These are phyloP conservation scores for Cordia subcordata DNA, from an alignment of 257 asterid species.

Conservation along the genomic window DNA sequence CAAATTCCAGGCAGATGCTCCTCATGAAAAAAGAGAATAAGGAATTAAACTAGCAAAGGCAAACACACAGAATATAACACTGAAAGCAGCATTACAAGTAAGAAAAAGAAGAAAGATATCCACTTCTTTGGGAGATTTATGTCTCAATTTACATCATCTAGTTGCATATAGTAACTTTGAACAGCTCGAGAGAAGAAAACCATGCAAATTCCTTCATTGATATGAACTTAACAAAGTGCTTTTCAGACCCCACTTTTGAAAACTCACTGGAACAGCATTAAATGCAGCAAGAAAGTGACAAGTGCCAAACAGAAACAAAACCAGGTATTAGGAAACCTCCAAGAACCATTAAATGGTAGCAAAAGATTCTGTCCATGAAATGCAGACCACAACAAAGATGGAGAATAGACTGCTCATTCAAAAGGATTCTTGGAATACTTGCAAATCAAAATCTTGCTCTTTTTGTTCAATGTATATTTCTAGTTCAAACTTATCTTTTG, in stretches of 20 bases:
- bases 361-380: conserved; percentile 16
- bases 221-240: conserved; percentile 7
- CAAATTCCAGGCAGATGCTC: not conserved
- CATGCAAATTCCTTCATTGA: conserved; percentile 1
- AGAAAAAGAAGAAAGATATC: not conserved
- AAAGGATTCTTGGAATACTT: conserved; percentile 13
- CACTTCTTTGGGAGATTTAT: conserved; percentile 25
- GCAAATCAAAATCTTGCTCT: conserved; percentile 25
- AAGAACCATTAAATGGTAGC: conserved; percentile 40
- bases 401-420: conserved; percentile 30
- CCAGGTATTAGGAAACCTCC: conserved; percentile 28
- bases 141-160: not conserved
- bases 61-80: not conserved
- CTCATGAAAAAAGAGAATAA: too few species aligned
- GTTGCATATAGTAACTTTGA: conserved; percentile 16
- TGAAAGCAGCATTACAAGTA: not conserved
- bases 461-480: conserved; percentile 19
- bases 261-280: conserved; percentile 33
- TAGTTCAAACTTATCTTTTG: conserved; percentile 1
- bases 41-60: not conserved
- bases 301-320: conserved; percentile 29
- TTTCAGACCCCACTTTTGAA: conserved; percentile 25
- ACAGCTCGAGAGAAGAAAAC: conserved; percentile 2
- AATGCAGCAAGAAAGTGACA: conserved; percentile 53
- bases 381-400: conserved; percentile 7